Base-by-base conservation (phyloP, 495 filamentous ascomycete genomes). In the Aspergillus mulundensis region DNA sequence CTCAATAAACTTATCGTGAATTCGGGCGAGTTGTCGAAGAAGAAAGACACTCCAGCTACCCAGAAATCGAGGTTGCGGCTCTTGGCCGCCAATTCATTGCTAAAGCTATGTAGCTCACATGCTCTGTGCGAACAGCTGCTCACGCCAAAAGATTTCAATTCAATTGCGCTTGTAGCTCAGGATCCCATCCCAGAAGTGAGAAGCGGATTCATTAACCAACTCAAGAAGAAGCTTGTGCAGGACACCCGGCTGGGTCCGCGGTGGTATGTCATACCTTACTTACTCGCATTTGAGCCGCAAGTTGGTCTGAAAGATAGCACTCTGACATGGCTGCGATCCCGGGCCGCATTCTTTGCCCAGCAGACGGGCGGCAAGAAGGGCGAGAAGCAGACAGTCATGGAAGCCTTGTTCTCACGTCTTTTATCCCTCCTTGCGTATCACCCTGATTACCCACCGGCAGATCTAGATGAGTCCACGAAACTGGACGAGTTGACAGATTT, bases 371-470 rank as follows among this genome's bases (percentile, higher is more conserved):
- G 69, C 16, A 79, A 74, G 42, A 73, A 75, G 7, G 72, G 66
- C 6, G 72, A 77, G 18, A 68, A 73, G 45, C 78, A 84, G 24
- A 84, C 76, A 34, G 77, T 86, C 7, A 87, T 97, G 78, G 95
- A 97, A 69, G 77, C 85, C 15, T 77, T 88, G n/a, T 89, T 99
- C 67, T 81, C 89, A 15, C 87, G 94, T 19, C 78, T 97, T 14
- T 70, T 97, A 39, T 94, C 89, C 38, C 75, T 97, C 21, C 83
- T 97, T 16, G 91, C 93, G 14, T 94, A 97, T 66, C 94, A 99
- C 70, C 94, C 92, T 1, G 95, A 99, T 68, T 99, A 93, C 67
- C 76, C 76, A 20, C 66, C 72, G 8, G 63, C 70, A 15, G 65
- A 72, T 21, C 18, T 74, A 20, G 76, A 77, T n/a, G 69, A 72